A percentile compares a stretch with the other conserved stretches of the same genome.
phyloP scores from a whole-genome alignment of 148 eudicot genomes.

The Vaccinium myrtillus region DNA sequence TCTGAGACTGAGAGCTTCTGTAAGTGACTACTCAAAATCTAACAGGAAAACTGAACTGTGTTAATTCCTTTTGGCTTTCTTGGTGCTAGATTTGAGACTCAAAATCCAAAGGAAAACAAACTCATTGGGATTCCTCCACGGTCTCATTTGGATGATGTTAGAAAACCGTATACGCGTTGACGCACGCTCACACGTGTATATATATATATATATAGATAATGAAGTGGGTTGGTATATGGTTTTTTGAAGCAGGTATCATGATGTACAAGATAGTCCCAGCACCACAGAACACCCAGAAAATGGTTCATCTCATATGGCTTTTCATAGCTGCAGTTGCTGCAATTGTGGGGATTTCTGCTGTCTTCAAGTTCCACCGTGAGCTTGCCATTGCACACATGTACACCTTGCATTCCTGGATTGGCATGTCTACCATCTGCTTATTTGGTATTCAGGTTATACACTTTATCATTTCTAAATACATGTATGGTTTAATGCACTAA shows the following conservation, averaged over 20 bases:
- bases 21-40: neutral
- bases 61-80: no score
- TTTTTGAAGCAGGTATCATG: constrained; percentile 42
- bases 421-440: constrained; percentile 45
- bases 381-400: constrained; percentile 30
- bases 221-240: neutral
- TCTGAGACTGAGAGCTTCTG: neutral
- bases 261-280: constrained; percentile 50
- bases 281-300: constrained; percentile 29
- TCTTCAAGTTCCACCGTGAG: constrained; percentile 50
- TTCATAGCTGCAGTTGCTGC: constrained; percentile 40
- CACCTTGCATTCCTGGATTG: constrained; percentile 62
- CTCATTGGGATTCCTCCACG: neutral
- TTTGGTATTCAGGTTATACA: constrained; percentile 48
- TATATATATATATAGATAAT: neutral
- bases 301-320: constrained; percentile 39
- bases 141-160: no score
- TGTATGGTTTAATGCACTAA: neutral
- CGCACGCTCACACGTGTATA: neutral
- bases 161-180: neutral
- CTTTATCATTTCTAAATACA: neutral
- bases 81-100: no score
- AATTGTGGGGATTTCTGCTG: constrained; percentile 50
- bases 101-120: neutral
- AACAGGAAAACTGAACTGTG: neutral